A percentile compares a stretch with the other conserved stretches of the same genome.
phyloP scores from a whole-genome alignment of 352 stramenopile genomes.

The Pythium brachiatum region DNA sequence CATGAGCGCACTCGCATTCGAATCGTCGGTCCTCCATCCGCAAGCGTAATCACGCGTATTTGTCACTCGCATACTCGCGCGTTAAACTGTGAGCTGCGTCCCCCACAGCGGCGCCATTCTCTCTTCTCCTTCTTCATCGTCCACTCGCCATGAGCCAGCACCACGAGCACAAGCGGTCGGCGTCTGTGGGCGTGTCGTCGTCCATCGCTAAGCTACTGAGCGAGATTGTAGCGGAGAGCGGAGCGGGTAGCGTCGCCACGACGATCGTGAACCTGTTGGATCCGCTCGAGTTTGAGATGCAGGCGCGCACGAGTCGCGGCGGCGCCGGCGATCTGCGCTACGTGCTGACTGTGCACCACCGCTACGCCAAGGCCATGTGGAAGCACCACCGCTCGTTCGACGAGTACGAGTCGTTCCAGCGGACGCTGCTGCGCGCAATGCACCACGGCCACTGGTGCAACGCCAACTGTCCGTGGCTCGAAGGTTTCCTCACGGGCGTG shows the following conservation, averaged over 20 bases:
- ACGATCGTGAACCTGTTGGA: constrained; percentile 18
- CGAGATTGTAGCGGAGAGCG: not conserved
- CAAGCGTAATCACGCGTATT: no score
- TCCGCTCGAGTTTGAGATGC: constrained; percentile 22
- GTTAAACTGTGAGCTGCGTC: no score
- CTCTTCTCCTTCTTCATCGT: no score
- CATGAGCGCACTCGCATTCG: no score
- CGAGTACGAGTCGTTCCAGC: constrained; percentile 45
- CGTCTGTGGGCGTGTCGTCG: constrained; percentile 2
- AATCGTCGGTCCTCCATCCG: no score
- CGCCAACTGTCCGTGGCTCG: constrained; percentile 48
- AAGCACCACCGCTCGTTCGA: constrained; percentile 44
- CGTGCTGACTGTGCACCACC: constrained; percentile 41
- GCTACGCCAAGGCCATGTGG: constrained; percentile 26
- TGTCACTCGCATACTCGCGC: no score
- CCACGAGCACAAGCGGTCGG: not conserved
- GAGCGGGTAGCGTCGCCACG: not conserved
- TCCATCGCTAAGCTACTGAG: constrained; percentile 12
- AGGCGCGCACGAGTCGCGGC: not conserved
- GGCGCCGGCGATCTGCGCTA: constrained; percentile 39
- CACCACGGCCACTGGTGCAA: constrained; percentile 56
- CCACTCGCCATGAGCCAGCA: not conserved
- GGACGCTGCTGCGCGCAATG: constrained; percentile 31
- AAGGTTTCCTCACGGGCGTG: constrained; percentile 43
- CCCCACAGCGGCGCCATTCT: no score